Conservation (phyloP, 1,139 yeast species). For the Suhomyces yuchorum region DNA sequence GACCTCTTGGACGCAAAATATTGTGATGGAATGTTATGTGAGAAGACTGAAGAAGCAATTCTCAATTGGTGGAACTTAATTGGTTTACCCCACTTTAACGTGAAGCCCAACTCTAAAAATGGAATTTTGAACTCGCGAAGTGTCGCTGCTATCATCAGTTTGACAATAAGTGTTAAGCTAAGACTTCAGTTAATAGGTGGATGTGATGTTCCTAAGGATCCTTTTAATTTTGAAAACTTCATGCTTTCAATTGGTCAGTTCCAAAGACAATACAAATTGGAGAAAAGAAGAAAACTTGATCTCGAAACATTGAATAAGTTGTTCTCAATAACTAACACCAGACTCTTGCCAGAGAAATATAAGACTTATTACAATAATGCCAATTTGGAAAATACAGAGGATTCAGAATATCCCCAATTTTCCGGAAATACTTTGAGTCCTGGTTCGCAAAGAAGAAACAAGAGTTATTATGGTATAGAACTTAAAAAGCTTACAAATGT, state of each 20-base stretch:
- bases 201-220: slow-evolving; percentile 83
- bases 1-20: slow-evolving; percentile 66
- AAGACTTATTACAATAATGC: slow-evolving; percentile 8
- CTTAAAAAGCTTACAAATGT: slow-evolving; percentile 65
- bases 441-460: slow-evolving; percentile 23
- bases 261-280: slow-evolving; percentile 67
- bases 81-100: slow-evolving; percentile 63
- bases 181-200: slow-evolving; percentile 69
- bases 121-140: slow-evolving; percentile 66
- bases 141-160: slow-evolving; percentile 48
- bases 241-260: slow-evolving; percentile 65
- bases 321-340: slow-evolving; percentile 59
- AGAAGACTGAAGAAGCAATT: slow-evolving; percentile 72
- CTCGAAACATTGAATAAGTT: slow-evolving; percentile 62
- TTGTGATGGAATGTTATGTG: slow-evolving; percentile 85
- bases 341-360: slow-evolving; percentile 32
- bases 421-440: slow-evolving; percentile 7
- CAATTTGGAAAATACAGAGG: slow-evolving; percentile 7
- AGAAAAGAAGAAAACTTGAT: slow-evolving; percentile 62
- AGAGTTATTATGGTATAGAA: slow-evolving; percentile 45
- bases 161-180: slow-evolving; percentile 57
- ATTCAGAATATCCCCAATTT: slow-evolving; percentile 1
- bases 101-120: slow-evolving; percentile 46
- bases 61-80: slow-evolving; percentile 80
- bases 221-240: slow-evolving; percentile 72